Evolutionary conservation across 768 basidiomycete species (phyloP), one percentile per base, ranked within the genome.

Genomic region (Boletus barrowsii): DNA sequence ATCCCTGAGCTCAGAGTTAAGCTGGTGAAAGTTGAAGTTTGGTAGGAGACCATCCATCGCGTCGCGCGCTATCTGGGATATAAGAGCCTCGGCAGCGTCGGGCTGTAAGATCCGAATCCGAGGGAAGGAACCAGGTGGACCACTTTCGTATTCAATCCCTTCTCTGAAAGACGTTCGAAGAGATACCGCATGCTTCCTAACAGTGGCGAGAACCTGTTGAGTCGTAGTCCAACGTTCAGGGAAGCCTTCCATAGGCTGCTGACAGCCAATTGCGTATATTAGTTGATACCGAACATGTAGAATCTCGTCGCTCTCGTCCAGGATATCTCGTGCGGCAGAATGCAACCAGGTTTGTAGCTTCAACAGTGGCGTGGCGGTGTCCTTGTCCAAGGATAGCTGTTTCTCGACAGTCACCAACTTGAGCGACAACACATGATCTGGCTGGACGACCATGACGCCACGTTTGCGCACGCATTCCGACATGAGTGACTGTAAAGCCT

Each of bases 361-460:
- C 41, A 74, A 48, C 24, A 75, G 6, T 4, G 35, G 11, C 5
- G 0, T 2, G 9, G 41, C 54, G 1, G 24, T 0, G 2, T 10
- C 0, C 10, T 1, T 17, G 15, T 47, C 54, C 33, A 14, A 8
- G 15, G 42, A 22, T 8, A 70, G 55, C 18, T 64, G 60, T 32
- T 53, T 62, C 41, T 82, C 74, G 5, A 81, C 59, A 0, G 68
- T 68, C 71, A 74, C 72, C 32, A 82, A 64, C 26, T 29, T 29
- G 26, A 29, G 26, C 26, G 26, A 29, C 9, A 29, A 29, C 9
- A 29, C 26, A 9, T 29, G 79, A 30, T 82, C 80, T 0, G 81
- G 81, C 36, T 82, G 79, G 9, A 68, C 57, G 1, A 82, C 62
- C 7, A 81, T 60, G 5, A 82, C 54, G 0, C 80, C 82, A 11